Evolutionary conservation across 441 rosid genomes (phyloP), one percentile per base, ranked within the genome.

Genomic region (Arabidopsis hybrid): DNA sequence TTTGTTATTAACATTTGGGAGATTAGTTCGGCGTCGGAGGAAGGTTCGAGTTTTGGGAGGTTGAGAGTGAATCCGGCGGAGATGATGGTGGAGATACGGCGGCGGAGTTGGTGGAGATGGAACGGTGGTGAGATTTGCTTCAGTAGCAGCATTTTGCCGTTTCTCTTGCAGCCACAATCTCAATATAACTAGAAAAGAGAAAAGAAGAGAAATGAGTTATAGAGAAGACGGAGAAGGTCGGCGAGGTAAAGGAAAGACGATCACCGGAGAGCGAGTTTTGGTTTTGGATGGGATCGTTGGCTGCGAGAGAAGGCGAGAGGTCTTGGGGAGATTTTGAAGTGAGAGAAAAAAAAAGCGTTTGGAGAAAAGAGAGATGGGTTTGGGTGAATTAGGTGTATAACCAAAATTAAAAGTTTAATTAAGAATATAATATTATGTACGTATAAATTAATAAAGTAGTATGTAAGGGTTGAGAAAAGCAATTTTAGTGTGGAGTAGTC

Each of bases 11-110:
- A 85, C 67, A 95, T 63, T 53, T 89, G 89, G 10, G 95, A 83
- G 18, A 92, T 79, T 26, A 80, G 63, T 4, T 95, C 95, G 4
- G 99, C 99, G 56, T 92, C 97, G 1, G 78, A 66, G 26, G 93
- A 89, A 0, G 91, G 86, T 65, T 89, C 79, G 17, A 90, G 81
- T 4, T 76, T 55, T 6, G 96, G 96, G 32, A 88, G 88, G 18
- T 38, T 6, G 4, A 79, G 70, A 1, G 66, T 65, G 65, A 5
- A 71, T 29, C 67, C 53, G 50, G 60, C 42, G 50, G 72, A 34
- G 16, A 78, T 52, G 8, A 45, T 8, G 71, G 60, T 26, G 65
- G 78, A 68, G 81, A 76, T 18, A 78, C 58, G 83, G 65, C 75
- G 74, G 67, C 75, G 74, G 80, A 76, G 68, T 21, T 65, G 35